These are phyloP conservation scores for Sphaerobolus stellatus DNA, from an alignment of 1,284 basidiomycete genomes.

Conservation along the genomic window DNA sequence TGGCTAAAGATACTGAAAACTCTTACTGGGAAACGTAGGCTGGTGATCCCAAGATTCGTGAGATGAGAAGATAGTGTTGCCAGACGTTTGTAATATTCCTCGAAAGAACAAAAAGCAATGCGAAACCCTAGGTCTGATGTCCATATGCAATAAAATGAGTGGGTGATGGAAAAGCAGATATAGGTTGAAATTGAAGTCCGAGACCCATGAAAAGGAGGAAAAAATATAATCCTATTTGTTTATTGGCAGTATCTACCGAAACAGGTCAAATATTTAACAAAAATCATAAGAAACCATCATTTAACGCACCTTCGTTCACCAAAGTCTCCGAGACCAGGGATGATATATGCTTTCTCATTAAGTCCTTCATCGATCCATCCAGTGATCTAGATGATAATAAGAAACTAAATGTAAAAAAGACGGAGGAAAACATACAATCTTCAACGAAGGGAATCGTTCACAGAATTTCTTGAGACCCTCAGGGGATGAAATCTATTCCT, in stretches of 20 bases:
- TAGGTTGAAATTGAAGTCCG: constrained; percentile 79
- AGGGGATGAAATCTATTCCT: constrained; percentile 86
- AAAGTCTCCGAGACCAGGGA: constrained; percentile 90
- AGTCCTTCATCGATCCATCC: constrained; percentile 97
- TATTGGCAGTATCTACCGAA: too few relatives aligned
- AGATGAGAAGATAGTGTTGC: too few relatives aligned
- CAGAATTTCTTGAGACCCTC: constrained; percentile 89
- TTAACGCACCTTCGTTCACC: constrained; percentile 89
- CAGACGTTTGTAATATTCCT: too few relatives aligned
- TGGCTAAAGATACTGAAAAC: too few relatives aligned
- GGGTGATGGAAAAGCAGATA: too few relatives aligned
- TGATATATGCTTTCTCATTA: constrained; percentile 87
- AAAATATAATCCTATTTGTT: constrained; percentile 74
- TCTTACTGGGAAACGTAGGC: too few relatives aligned
- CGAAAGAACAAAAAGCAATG: too few relatives aligned
- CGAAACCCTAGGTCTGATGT: too few relatives aligned
- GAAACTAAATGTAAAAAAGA: background rate
- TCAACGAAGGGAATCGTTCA: constrained; percentile 74
- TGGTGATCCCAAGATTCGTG: too few relatives aligned
- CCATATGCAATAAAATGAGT: too few relatives aligned
- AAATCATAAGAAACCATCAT: too few relatives aligned
- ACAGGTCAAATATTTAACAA: too few relatives aligned
- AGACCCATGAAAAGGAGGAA: background rate
- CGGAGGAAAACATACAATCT: constrained; percentile 60
- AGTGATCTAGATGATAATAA: constrained; percentile 71